Conservation (phyloP, 2,329 filamentous ascomycete genomes). For the Beauveria sp. region DNA sequence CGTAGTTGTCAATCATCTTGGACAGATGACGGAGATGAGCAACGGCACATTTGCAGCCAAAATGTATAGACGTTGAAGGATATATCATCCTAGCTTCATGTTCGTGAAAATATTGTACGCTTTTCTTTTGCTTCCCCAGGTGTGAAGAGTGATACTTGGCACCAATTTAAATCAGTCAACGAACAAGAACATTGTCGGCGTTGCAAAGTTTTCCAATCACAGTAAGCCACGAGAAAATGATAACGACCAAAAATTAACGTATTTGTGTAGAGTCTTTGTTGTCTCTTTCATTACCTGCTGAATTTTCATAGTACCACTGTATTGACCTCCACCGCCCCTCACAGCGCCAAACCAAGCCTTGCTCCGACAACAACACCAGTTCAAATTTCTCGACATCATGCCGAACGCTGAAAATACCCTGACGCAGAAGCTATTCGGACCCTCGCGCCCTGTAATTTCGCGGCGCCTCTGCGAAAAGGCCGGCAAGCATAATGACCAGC, state of each 20-base stretch:
- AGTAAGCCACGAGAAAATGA: neutral
- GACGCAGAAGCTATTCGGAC: neutral
- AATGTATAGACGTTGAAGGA: too few relatives aligned
- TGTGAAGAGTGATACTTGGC: too few relatives aligned
- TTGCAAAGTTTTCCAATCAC: too few relatives aligned
- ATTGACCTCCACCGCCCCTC: slow-evolving; percentile 1
- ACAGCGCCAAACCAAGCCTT: neutral
- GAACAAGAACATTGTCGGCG: too few relatives aligned
- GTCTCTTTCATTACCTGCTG: too few relatives aligned
- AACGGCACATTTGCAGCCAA: too few relatives aligned
- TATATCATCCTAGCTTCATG: too few relatives aligned
- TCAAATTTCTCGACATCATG: neutral
- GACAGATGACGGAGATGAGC: neutral
- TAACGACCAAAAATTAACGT: neutral
- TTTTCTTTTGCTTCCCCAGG: too few relatives aligned
- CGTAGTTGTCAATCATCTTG: neutral
- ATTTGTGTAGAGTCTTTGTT: too few relatives aligned
- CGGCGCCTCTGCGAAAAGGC: slow-evolving; percentile 15
- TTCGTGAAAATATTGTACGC: too few relatives aligned
- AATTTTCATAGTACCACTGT: neutral
- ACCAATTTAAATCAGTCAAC: too few relatives aligned
- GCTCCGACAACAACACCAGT: neutral
- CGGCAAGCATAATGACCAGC: slow-evolving; percentile 10
- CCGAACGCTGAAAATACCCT: neutral
- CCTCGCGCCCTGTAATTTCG: neutral